phyloP scores from a whole-genome alignment of 176 grass and related monocot species.

The Tillandsia leiboldiana region DNA sequence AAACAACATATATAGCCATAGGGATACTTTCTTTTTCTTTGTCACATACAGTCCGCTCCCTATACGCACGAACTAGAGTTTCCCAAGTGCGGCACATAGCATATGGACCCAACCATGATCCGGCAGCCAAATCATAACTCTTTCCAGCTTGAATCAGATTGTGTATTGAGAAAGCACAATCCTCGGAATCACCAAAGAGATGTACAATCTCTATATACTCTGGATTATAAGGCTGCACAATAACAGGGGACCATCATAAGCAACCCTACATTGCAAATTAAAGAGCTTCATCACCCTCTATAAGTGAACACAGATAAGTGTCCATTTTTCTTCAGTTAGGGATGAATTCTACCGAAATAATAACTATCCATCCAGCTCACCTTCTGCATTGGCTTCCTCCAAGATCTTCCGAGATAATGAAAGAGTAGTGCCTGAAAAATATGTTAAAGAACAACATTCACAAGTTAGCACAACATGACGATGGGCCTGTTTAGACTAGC shows the following conservation, averaged over 20 bases:
- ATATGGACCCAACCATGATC: conserved; percentile 93
- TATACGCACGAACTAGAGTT: conserved; percentile 58
- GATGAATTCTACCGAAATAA: not conserved
- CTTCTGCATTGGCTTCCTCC: conserved; percentile 74
- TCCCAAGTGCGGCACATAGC: conserved; percentile 96
- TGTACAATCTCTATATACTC: conserved; percentile 71
- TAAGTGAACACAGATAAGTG: conserved; percentile 11
- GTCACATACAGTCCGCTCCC: conserved; percentile 26
- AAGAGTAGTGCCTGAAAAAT: conserved; percentile 63
- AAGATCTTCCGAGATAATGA: conserved; percentile 89
- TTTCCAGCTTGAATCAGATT: conserved; percentile 81
- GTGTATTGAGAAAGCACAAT: conserved; percentile 76
- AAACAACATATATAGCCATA: conserved; percentile 86
- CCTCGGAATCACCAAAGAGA: conserved; percentile 75
- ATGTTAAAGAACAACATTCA: conserved; percentile 12
- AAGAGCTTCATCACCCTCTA: conserved; percentile 35
- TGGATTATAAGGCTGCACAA: conserved; percentile 79
- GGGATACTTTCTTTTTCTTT: conserved; percentile 39
- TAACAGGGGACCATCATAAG: conserved; percentile 55
- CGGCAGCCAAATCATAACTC: conserved; percentile 62
- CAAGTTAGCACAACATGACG: not conserved
- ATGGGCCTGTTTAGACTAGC: too few species aligned
- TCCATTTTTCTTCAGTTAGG: not conserved
- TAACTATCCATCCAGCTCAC: conserved; percentile 22
- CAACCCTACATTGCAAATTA: conserved; percentile 49